phyloP scores from a whole-genome alignment of 305 asterid species.

The Lippia alba region DNA sequence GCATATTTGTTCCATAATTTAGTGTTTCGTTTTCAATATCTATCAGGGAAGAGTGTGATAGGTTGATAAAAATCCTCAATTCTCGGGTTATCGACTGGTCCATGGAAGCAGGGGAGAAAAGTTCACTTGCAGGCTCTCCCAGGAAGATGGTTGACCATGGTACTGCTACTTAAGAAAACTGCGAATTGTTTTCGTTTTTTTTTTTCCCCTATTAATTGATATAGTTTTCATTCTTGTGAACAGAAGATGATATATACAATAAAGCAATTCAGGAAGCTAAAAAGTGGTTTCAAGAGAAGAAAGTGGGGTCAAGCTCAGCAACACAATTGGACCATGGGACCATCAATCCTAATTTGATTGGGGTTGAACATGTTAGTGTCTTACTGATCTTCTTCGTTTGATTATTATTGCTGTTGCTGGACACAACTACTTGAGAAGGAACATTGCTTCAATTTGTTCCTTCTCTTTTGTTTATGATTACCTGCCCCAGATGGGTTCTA shows the following conservation, averaged over 20 bases:
- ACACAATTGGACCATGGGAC: slow-evolving; percentile 48
- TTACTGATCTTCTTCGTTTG: slow-evolving; percentile 38
- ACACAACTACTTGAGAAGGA: slow-evolving; percentile 5
- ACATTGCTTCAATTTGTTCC: neutral
- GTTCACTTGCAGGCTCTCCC: slow-evolving; percentile 36
- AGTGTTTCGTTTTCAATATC: slow-evolving; percentile 26
- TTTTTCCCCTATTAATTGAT: slow-evolving; percentile 26
- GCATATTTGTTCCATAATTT: slow-evolving; percentile 23
- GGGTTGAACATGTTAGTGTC: slow-evolving; percentile 51
- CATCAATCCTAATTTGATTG: slow-evolving; percentile 35
- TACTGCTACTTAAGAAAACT: slow-evolving; percentile 36
- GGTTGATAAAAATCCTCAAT: slow-evolving; percentile 55
- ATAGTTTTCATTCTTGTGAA: slow-evolving; percentile 29
- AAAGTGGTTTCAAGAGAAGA: slow-evolving; percentile 71
- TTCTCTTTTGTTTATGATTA: slow-evolving; percentile 8
- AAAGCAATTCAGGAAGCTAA: slow-evolving; percentile 71
- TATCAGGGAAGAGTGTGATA: slow-evolving; percentile 76
- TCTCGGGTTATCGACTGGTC: slow-evolving; percentile 66
- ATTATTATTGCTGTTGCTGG: slow-evolving; percentile 28
- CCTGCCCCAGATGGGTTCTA: slow-evolving; percentile 13
- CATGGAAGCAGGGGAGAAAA: slow-evolving; percentile 43
- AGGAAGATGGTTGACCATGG: slow-evolving; percentile 43
- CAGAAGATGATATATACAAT: slow-evolving; percentile 54
- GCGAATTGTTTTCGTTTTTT: neutral
- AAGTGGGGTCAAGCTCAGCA: slow-evolving; percentile 50